Evolutionary conservation across 169 alveolate species (phyloP).

Genomic region (Miamiensis avidus): DNA sequence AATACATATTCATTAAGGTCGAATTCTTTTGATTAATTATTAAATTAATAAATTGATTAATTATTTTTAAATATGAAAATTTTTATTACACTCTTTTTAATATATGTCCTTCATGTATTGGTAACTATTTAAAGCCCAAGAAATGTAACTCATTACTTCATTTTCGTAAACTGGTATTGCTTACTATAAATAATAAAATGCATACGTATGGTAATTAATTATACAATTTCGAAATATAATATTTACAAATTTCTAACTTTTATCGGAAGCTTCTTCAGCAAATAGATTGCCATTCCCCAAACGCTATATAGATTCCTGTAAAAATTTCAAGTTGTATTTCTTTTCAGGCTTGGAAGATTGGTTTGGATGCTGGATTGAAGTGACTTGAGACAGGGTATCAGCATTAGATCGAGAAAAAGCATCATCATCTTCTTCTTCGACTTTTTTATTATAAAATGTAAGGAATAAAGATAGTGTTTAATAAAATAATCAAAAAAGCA

Average conservation of each 20-base stretch:
- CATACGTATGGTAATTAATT: too few relatives aligned
- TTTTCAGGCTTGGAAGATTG: too few relatives aligned
- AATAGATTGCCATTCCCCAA: background rate
- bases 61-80: slow-evolving; percentile 15
- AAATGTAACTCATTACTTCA: slow-evolving; percentile 15
- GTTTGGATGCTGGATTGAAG: too few relatives aligned
- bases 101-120: slow-evolving; percentile 21
- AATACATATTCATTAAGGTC: slow-evolving; percentile 1
- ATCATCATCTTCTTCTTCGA: too few relatives aligned
- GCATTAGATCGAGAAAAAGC: too few relatives aligned
- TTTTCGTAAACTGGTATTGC: slow-evolving; percentile 30
- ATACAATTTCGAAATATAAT: background rate
- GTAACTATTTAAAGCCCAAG: slow-evolving; percentile 20
- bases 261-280: background rate
- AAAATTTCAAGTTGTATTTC: too few relatives aligned
- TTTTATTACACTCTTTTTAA: slow-evolving; percentile 23
- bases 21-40: background rate
- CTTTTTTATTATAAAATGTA: too few relatives aligned
- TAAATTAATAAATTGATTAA: too few relatives aligned
- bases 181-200: background rate
- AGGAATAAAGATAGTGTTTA: too few relatives aligned
- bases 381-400: too few relatives aligned
- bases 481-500: too few relatives aligned
- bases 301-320: too few relatives aligned
- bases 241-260: background rate